phyloP scores from a whole-genome alignment of 2,329 filamentous ascomycete genomes.

The Knufia petricola region DNA sequence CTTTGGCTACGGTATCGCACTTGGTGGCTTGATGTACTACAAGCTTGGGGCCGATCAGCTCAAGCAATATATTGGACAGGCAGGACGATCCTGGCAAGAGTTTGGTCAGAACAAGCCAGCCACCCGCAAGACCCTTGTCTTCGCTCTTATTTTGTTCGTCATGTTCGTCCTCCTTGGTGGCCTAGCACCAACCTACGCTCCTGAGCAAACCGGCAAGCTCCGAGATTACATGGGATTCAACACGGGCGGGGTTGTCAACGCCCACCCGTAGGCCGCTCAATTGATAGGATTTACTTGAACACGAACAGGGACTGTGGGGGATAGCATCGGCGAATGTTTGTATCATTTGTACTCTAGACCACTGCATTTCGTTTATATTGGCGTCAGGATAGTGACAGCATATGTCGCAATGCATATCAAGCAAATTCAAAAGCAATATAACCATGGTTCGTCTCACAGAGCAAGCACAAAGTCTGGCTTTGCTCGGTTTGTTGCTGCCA shows the following conservation, averaged over 20 bases:
- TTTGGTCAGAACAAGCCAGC: conserved; percentile 69
- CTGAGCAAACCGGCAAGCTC: conserved; percentile 19
- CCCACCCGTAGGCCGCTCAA: background rate
- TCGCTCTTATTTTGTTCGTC: conserved; percentile 52
- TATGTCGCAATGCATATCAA: background rate
- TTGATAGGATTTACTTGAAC: background rate
- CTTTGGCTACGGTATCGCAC: conserved; percentile 67
- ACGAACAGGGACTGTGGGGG: background rate
- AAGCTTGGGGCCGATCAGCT: conserved; percentile 65
- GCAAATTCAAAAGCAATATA: too few relatives aligned
- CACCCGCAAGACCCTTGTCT: conserved; percentile 66
- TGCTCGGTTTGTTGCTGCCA: too few relatives aligned
- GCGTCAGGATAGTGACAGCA: conserved; percentile 1
- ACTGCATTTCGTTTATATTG: background rate
- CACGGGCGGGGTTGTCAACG: background rate
- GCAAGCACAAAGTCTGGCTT: too few relatives aligned
- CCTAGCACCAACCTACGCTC: conserved; percentile 46
- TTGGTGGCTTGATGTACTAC: conserved; percentile 57
- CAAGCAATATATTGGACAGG: conserved; percentile 66
- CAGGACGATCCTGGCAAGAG: conserved; percentile 71
- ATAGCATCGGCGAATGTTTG: background rate
- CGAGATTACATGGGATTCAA: conserved; percentile 15
- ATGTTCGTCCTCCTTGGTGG: conserved; percentile 63
- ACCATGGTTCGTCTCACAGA: too few relatives aligned
- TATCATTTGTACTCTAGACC: conserved; percentile 7